Percentiles rank a stretch among this genome's conserved stretches.
Conservation (phyloP, 2,329 filamentous ascomycete genomes). For the Triangularia verruculosa region DNA sequence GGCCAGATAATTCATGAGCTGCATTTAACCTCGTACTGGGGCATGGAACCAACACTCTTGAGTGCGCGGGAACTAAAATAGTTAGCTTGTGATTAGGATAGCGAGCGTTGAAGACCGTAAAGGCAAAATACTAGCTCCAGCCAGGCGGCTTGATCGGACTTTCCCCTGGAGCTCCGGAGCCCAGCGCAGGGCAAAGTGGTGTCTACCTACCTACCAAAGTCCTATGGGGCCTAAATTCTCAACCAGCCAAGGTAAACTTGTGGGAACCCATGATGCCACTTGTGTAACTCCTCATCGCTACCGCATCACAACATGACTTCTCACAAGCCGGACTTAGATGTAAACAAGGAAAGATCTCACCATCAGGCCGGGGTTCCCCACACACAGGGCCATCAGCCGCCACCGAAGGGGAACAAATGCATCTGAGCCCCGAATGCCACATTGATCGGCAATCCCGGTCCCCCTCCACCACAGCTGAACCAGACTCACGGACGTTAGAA, state of each 20-base stretch:
- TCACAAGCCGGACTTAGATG: too few relatives aligned
- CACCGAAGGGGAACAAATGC: not conserved
- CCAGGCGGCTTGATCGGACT: not conserved
- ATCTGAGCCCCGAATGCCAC: not conserved
- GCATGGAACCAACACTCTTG: not conserved
- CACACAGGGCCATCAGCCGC: too few relatives aligned
- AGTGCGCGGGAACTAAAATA: not conserved
- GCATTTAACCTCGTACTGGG: not conserved
- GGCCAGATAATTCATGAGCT: not conserved
- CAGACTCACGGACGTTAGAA: not conserved
- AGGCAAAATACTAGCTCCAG: not conserved
- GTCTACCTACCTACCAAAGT: too few relatives aligned
- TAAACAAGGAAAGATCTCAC: not conserved
- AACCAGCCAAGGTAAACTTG: not conserved
- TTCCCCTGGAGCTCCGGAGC: not conserved
- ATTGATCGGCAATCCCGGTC: not conserved
- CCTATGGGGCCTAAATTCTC: too few relatives aligned
- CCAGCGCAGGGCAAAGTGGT: not conserved
- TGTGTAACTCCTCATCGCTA: not conserved
- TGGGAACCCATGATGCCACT: not conserved
- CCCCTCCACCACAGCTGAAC: not conserved
- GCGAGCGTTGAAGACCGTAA: not conserved
- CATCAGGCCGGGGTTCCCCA: not conserved
- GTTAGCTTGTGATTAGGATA: not conserved
- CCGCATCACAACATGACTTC: not conserved